Base-by-base conservation (phyloP, 2,329 filamentous ascomycete genomes). In the Botrytis squamosa region DNA sequence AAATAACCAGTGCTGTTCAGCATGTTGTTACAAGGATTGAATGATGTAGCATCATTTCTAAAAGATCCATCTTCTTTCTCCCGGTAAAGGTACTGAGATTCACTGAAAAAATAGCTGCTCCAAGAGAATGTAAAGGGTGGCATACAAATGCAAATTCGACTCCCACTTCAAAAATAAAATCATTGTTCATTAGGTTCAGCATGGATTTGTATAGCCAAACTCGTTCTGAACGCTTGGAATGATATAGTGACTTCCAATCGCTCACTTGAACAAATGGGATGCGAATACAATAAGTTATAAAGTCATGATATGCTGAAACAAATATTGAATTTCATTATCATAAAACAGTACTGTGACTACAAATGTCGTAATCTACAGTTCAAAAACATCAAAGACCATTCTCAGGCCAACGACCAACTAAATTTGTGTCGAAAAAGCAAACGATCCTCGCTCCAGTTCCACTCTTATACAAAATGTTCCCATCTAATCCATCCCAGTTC, bases 21-120 rank as follows among this genome's bases (percentile, higher is more conserved):
- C 12, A 55, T n/a, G 25, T 55, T 16, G 7, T 16, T 55, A 4
- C 12, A n/a, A n/a, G 5, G 25, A 0, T n/a, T 55, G 49, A 5
- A 55, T 55, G 10, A 16, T 16, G 12, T 14, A n/a, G 25, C 1
- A 55, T 55, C 4, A n/a, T 52, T 2, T n/a, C 5, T 7, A 14
- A 52, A 52, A 12, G 4, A n/a, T n/a, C 0, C 49, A n/a, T 25
- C 10, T 52, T 52, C 10, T n/a, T n/a, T 12, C 25, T 25, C 4
- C 3, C 4, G 0, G 4, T 52, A 3, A 52, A 52, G n/a, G 12
- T 55, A n/a, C 49, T 52, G 2, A 1, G n/a, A 55, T n/a, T n/a
- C 7, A 14, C 14, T 12, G 4, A 14, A 4, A 4, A 10, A 8
- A n/a, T 0, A 52, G 5, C 5, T 14, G 25, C 10, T 14, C 3